These are phyloP conservation scores for Paramyrothecium roridum DNA, from an alignment of 2,329 filamentous ascomycete genomes.

Conservation along the genomic window DNA sequence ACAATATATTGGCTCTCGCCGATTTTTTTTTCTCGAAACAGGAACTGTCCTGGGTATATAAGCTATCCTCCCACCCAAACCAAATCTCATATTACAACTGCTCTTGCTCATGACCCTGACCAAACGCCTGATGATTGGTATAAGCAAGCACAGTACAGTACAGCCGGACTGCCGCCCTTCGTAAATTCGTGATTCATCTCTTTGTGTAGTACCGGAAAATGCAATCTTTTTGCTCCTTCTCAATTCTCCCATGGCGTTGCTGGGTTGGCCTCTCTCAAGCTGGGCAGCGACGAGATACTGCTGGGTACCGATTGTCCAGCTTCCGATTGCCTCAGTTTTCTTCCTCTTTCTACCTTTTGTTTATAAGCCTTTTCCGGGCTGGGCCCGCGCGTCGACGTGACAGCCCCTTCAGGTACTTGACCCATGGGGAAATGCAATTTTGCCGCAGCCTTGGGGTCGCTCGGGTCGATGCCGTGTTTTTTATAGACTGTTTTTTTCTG, in stretches of 20 bases:
- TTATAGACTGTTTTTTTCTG: constrained; percentile 40
- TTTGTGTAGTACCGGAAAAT: background rate
- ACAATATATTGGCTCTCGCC: too few relatives aligned
- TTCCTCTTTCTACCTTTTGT: constrained; percentile 29
- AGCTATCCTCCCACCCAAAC: too few relatives aligned
- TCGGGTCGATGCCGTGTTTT: constrained; percentile 38
- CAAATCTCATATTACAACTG: too few relatives aligned
- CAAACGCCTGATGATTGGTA: too few relatives aligned
- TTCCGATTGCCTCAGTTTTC: constrained; percentile 17
- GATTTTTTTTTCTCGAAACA: too few relatives aligned
- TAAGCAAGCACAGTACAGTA: too few relatives aligned
- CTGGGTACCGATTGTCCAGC: constrained; percentile 28
- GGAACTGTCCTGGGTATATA: too few relatives aligned
- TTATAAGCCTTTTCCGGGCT: constrained; percentile 38
- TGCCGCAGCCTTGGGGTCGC: constrained; percentile 38
- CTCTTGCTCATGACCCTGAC: too few relatives aligned
- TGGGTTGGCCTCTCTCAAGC: constrained; percentile 23
- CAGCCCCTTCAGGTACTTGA: constrained; percentile 40
- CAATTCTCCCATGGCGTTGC: constrained; percentile 26
- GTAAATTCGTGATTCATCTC: too few relatives aligned
- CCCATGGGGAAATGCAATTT: constrained; percentile 45
- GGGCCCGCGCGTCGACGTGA: constrained; percentile 42
- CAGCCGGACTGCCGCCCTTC: too few relatives aligned
- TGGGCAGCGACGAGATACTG: constrained; percentile 27
- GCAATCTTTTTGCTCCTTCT: background rate